Conservation (phyloP, 2,329 filamentous ascomycete genomes). For the Xylaria arbuscula region DNA sequence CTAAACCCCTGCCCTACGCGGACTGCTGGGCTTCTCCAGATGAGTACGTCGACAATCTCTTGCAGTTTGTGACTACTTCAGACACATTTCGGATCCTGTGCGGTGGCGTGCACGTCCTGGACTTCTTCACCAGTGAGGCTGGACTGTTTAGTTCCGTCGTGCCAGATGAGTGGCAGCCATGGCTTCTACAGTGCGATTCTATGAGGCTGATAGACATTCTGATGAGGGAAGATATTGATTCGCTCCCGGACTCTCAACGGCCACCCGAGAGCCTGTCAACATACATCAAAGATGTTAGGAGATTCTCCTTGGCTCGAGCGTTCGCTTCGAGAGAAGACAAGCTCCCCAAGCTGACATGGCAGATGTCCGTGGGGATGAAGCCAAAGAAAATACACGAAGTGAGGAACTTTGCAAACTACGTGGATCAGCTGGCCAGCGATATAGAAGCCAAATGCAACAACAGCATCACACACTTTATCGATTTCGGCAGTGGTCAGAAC, state of each 20-base stretch:
- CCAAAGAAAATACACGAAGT: slow-evolving; percentile 97
- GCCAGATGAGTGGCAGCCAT: slow-evolving; percentile 82
- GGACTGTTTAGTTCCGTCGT: slow-evolving; percentile 83
- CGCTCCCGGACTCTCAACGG: slow-evolving; percentile 48
- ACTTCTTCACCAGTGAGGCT: slow-evolving; percentile 90
- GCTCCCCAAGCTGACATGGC: slow-evolving; percentile 70
- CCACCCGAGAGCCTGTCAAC: slow-evolving; percentile 70
- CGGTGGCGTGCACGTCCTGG: slow-evolving; percentile 95
- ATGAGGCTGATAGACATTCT: slow-evolving; percentile 84
- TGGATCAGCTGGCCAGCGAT: slow-evolving; percentile 69
- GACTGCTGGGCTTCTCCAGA: slow-evolving; percentile 77
- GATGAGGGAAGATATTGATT: slow-evolving; percentile 77
- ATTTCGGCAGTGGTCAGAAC: slow-evolving; percentile 97
- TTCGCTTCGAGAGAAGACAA: slow-evolving; percentile 61
- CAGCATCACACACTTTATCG: slow-evolving; percentile 85
- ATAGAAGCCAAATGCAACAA: slow-evolving; percentile 68
- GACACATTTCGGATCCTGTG: slow-evolving; percentile 88
- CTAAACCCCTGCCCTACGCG: slow-evolving; percentile 73
- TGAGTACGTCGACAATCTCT: slow-evolving; percentile 80
- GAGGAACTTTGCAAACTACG: slow-evolving; percentile 86
- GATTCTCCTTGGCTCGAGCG: slow-evolving; percentile 72
- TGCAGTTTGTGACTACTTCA: slow-evolving; percentile 79
- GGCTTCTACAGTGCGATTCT: slow-evolving; percentile 76
- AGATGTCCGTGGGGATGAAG: slow-evolving; percentile 90
- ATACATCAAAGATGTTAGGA: slow-evolving; percentile 78